These are phyloP conservation scores for Macrocybe gigantea DNA, from an alignment of 768 basidiomycete species.

Conservation along the genomic window DNA sequence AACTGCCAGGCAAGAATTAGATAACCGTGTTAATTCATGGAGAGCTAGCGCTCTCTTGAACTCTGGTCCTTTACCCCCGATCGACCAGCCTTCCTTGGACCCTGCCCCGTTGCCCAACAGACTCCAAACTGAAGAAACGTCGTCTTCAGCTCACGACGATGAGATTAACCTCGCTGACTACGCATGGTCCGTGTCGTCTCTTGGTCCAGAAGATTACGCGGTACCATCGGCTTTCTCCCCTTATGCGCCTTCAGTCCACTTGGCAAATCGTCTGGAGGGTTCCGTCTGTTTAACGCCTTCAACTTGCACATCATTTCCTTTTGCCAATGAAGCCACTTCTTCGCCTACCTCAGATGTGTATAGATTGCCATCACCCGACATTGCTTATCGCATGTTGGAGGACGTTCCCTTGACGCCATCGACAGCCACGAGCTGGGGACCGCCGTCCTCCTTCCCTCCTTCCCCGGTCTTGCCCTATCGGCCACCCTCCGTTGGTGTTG, in stretches of 20 bases:
- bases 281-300: conserved; percentile 53
- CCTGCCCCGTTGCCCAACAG: conserved; percentile 46
- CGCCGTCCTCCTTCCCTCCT: conserved; percentile 27
- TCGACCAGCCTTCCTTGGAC: conserved; percentile 45
- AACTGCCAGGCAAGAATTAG: conserved; percentile 45
- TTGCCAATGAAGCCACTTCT: conserved; percentile 39
- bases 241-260: conserved; percentile 48
- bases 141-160: conserved; percentile 22
- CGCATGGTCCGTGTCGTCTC: conserved; percentile 64
- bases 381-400: conserved; percentile 50
- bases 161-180: conserved; percentile 61
- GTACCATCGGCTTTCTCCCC: conserved; percentile 23
- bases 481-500: conserved; percentile 42
- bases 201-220: conserved; percentile 49
- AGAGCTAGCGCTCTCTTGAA: conserved; percentile 47
- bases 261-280: conserved; percentile 47
- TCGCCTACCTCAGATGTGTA: conserved; percentile 28
- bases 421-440: conserved; percentile 43
- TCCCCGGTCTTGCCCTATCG: conserved; percentile 21
- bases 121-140: conserved; percentile 25
- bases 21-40: conserved; percentile 61
- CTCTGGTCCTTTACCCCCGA: conserved; percentile 41
- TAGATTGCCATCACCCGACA: conserved; percentile 50
- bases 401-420: conserved; percentile 46
- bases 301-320: conserved; percentile 51